phyloP scores from a whole-genome alignment of 208 protist species.

The Trypanosomatidae sp. region DNA sequence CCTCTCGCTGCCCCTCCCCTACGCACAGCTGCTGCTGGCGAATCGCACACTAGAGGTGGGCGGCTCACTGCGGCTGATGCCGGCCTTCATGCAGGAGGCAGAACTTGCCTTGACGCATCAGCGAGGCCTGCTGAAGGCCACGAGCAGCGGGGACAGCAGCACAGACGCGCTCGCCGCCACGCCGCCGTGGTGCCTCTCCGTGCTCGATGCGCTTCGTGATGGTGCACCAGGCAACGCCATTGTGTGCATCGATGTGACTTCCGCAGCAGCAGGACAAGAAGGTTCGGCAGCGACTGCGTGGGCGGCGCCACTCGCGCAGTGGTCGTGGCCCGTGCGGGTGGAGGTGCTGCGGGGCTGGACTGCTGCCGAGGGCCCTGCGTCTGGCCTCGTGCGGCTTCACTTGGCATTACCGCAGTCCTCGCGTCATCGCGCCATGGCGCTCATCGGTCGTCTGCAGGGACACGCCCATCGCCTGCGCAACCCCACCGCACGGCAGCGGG shows the following conservation, averaged over 20 bases:
- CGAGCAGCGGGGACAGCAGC: too few species aligned
- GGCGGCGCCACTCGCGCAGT: slow-evolving; percentile 11
- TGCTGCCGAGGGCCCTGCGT: background rate
- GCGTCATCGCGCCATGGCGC: slow-evolving; percentile 44
- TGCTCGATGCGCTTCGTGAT: too few species aligned
- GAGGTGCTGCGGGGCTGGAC: slow-evolving; percentile 21
- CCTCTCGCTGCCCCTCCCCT: slow-evolving; percentile 40
- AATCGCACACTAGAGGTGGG: slow-evolving; percentile 45
- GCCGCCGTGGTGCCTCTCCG: too few species aligned
- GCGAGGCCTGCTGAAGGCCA: slow-evolving; percentile 5
- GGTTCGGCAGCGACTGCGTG: slow-evolving; percentile 1
- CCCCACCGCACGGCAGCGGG: too few species aligned
- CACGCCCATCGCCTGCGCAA: slow-evolving; percentile 11
- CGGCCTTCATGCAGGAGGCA: slow-evolving; percentile 17
- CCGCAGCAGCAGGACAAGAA: too few species aligned
- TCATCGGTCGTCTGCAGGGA: slow-evolving; percentile 48
- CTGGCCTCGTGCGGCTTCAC: slow-evolving; percentile 30
- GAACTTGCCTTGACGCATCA: slow-evolving; percentile 6
- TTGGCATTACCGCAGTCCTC: slow-evolving; percentile 32
- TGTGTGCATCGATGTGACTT: slow-evolving; percentile 16
- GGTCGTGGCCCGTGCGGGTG: slow-evolving; percentile 35
- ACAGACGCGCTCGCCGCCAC: too few species aligned
- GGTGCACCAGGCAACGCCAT: slow-evolving; percentile 28
- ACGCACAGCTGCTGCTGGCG: slow-evolving; percentile 58
- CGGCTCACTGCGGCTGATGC: slow-evolving; percentile 18